Percentiles rank a stretch among this genome's conserved stretches.
phyloP scores from a whole-genome alignment of 495 filamentous ascomycete species.

The Ascobolus immersus region DNA sequence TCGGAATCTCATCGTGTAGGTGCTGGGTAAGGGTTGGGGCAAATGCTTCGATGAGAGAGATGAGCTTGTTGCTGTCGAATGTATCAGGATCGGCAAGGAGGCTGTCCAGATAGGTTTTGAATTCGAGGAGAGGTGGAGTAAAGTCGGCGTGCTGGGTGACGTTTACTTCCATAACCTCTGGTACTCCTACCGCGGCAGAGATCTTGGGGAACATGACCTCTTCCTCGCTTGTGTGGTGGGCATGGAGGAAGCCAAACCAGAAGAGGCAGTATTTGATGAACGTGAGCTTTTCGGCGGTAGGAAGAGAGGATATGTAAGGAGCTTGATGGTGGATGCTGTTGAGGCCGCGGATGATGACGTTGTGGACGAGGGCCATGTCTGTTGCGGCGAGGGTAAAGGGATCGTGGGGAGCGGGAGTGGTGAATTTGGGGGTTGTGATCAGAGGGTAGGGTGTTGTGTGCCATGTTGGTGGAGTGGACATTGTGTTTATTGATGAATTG shows the following conservation, averaged over 20 bases:
- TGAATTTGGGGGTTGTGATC: too few relatives aligned
- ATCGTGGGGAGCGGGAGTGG: too few relatives aligned
- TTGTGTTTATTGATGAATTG: too few relatives aligned
- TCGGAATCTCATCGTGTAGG: slow-evolving; percentile 22
- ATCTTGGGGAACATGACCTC: slow-evolving; percentile 21
- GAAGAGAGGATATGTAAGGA: slow-evolving; percentile 15
- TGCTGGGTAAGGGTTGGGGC: slow-evolving; percentile 17
- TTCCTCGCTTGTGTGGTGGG: slow-evolving; percentile 24
- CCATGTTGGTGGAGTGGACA: too few relatives aligned
- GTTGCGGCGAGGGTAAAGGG: slow-evolving; percentile 16
- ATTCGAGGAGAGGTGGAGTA: slow-evolving; percentile 16
- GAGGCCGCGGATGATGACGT: slow-evolving; percentile 23
- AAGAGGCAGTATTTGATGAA: slow-evolving; percentile 20
- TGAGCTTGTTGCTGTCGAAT: background rate
- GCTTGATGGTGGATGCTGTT: slow-evolving; percentile 27
- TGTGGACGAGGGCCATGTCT: slow-evolving; percentile 24
- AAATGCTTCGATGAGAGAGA: slow-evolving; percentile 20
- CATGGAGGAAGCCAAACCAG: slow-evolving; percentile 16
- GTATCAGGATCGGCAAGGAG: background rate
- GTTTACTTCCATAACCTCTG: slow-evolving; percentile 23
- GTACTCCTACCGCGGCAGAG: slow-evolving; percentile 17
- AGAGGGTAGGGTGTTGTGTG: too few relatives aligned
- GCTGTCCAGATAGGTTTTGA: slow-evolving; percentile 17
- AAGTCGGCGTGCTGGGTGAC: slow-evolving; percentile 24
- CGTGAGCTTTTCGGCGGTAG: background rate